phyloP scores from a whole-genome alignment of 2,329 filamentous ascomycete genomes.

The Pseudocercospora fuligena region DNA sequence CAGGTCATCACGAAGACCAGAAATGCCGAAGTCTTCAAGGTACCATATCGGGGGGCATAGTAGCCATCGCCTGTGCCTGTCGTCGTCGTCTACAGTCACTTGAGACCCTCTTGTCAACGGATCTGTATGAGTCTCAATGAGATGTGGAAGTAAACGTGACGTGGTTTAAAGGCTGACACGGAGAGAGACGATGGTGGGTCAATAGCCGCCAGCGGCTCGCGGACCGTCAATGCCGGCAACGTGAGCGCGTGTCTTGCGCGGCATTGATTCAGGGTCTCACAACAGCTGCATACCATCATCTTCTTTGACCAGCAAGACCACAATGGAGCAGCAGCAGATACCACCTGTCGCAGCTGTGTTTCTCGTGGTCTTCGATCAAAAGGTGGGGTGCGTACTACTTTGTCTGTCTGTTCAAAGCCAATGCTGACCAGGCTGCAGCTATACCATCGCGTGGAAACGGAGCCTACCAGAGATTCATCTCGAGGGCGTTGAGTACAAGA shows the following conservation, averaged over 20 bases:
- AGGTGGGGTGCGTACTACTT: conserved; percentile 44
- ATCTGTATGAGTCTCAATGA: not conserved
- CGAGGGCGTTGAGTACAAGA: conserved; percentile 92
- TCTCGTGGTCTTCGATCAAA: conserved; percentile 44
- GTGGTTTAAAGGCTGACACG: not conserved
- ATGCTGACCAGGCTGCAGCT: conserved; percentile 49
- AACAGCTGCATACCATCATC: not conserved
- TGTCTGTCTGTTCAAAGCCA: too few species aligned
- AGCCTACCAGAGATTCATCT: conserved; percentile 68
- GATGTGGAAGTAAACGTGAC: not conserved
- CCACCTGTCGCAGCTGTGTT: conserved; percentile 44
- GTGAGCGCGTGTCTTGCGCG: not conserved
- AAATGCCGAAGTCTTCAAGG: too few species aligned
- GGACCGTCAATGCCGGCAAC: not conserved
- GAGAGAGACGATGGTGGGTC: not conserved
- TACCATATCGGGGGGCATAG: too few species aligned
- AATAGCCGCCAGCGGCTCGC: not conserved
- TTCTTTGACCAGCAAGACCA: not conserved
- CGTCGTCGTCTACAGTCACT: not conserved
- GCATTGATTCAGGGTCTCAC: not conserved
- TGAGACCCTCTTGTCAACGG: not conserved
- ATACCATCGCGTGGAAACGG: conserved; percentile 87
- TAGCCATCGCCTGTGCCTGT: not conserved
- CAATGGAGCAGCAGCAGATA: conserved; percentile 18
- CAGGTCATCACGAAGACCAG: not conserved